Base-by-base conservation (phyloP, 257 asterid genomes). In the Anisodus tanguticus region DNA sequence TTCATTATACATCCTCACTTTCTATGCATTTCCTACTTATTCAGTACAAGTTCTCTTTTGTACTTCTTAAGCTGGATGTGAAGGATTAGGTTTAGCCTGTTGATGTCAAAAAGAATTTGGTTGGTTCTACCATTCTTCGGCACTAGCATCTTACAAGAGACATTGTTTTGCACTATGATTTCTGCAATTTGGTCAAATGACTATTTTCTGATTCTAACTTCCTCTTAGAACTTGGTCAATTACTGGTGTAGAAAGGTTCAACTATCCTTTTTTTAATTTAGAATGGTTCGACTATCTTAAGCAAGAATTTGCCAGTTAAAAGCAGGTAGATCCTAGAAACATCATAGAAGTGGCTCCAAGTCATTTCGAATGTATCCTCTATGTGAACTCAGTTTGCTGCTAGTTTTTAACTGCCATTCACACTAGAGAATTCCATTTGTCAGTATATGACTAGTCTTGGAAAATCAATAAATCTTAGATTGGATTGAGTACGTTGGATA, bases 251-350 rank as follows among this genome's bases (percentile, higher is more conserved):
- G 81, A 49, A 49, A 47, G 80, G 80, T 74, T 74, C 43, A 16
- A 4, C 60, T 74, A 26, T 63, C 70, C 59, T 54, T 54, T 10
- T 54, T 8, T 54, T 54, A 11, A 54, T 54, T 11, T 54, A 54
- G 70, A 11, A 31, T 64, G 71, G 71, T 64, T 64, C 8, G 11
- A 31, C 71, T 64, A 51, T 51, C 81, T 76, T 76, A 76, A 19
- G 81, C 81, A 76, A 76, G 45, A 49, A 26, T 76, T 76, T 19
- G 81, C 62, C 80, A 47, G 59, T 47, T n/a, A 47, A 72, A 16
- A 72, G 80, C 6, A 47, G 37, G 16, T n/a, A 47, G 19, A 72
- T 22, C 59, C 22, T 76, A 51, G 81, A 22, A 13, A 49, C 62
- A 7, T 51, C 81, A 10, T 76, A 76, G 13, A 76, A 51, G 47